Percentiles rank a stretch among this genome's conserved stretches.
Evolutionary conservation across 2,329 filamentous ascomycete species (phyloP).

Genomic region (Paecilomyces niveus): DNA sequence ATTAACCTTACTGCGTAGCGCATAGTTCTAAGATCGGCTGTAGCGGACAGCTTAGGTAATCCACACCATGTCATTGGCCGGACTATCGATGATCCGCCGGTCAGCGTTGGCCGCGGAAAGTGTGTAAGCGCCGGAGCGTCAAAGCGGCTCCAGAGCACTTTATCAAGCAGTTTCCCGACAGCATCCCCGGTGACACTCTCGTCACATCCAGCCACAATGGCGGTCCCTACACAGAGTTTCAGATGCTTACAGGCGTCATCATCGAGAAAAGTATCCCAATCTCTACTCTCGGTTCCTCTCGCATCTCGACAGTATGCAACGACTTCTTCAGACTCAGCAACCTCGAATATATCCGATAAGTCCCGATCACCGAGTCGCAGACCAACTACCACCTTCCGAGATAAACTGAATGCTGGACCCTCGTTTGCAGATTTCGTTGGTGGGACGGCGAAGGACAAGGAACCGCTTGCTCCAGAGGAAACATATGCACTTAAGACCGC

Average conservation of each 20-base stretch:
- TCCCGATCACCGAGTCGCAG: slow-evolving; percentile 46
- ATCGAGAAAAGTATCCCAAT: slow-evolving; percentile 10
- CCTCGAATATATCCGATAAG: slow-evolving; percentile 18
- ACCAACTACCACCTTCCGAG: slow-evolving; percentile 49
- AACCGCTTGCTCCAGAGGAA: slow-evolving; percentile 40
- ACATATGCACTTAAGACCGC: slow-evolving; percentile 56
- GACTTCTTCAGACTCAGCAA: slow-evolving; percentile 27
- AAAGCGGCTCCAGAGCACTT: neutral
- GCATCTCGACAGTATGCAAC: slow-evolving; percentile 31
- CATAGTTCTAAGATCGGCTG: too few species aligned
- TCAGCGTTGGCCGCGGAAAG: neutral
- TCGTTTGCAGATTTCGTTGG: slow-evolving; percentile 58
- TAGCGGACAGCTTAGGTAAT: neutral
- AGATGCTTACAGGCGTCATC: slow-evolving; percentile 23
- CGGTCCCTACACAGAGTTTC: slow-evolving; percentile 24
- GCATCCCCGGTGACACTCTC: neutral
- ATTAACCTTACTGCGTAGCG: too few species aligned
- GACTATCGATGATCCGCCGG: slow-evolving; percentile 1
- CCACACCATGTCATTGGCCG: neutral
- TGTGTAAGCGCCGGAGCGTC: neutral
- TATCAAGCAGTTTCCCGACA: neutral
- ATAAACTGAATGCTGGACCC: slow-evolving; percentile 58
- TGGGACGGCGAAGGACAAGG: slow-evolving; percentile 32
- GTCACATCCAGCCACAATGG: slow-evolving; percentile 18
- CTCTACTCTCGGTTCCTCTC: slow-evolving; percentile 12